These are phyloP conservation scores for Colletotrichum sp. DNA, from an alignment of 2,329 filamentous ascomycete genomes.

Conservation along the genomic window DNA sequence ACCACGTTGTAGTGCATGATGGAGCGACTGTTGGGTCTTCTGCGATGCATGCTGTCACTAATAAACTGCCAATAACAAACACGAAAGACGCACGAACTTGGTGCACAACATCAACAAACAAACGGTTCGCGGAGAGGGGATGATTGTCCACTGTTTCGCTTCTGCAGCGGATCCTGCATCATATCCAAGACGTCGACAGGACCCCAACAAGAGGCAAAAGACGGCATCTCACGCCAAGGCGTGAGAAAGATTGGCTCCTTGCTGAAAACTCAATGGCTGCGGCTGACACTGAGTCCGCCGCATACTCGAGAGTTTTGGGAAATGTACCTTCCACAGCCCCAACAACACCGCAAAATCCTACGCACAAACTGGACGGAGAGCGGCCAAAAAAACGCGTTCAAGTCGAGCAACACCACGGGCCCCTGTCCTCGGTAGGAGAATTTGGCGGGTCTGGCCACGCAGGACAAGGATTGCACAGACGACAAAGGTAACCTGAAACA, in stretches of 20 bases:
- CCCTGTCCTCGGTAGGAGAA: slow-evolving; percentile 9
- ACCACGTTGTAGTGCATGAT: background rate
- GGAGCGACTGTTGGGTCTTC: background rate
- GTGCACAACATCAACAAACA: background rate
- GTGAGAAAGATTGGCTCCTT: background rate
- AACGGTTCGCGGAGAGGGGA: background rate
- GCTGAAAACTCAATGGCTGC: background rate
- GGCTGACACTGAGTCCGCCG: background rate
- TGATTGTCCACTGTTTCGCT: background rate
- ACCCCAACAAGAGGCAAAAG: background rate
- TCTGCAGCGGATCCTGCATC: background rate
- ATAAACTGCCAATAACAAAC: background rate
- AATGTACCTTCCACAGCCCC: background rate
- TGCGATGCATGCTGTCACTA: background rate
- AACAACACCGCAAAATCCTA: background rate
- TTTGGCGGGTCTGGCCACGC: slow-evolving; percentile 17
- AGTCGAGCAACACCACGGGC: background rate
- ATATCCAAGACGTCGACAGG: background rate
- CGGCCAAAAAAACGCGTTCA: background rate
- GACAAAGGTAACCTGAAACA: slow-evolving; percentile 21
- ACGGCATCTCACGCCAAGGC: background rate
- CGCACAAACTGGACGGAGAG: background rate
- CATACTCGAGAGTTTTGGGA: background rate
- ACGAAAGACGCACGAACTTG: background rate
- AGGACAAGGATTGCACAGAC: slow-evolving; percentile 15